These are phyloP conservation scores for Zygoascus meyerae DNA, from an alignment of 1,139 yeast genomes.

Conservation along the genomic window DNA sequence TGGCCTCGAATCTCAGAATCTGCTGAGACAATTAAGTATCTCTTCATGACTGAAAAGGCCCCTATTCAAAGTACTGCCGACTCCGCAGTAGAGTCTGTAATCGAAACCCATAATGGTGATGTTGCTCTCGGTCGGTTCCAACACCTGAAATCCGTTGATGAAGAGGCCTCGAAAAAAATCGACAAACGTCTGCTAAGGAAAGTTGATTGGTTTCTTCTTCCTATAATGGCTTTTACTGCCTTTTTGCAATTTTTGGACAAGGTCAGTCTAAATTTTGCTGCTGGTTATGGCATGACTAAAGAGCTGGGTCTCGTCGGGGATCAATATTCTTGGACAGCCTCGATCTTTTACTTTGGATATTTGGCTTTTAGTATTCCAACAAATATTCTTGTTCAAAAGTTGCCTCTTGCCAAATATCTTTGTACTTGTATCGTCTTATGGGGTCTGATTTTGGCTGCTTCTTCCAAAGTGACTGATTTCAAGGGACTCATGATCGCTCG, in stretches of 20 bases:
- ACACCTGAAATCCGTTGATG: too few species aligned
- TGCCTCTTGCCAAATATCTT: conserved; percentile 49
- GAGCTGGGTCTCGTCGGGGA: conserved; percentile 34
- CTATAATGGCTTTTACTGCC: conserved; percentile 36
- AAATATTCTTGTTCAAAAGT: conserved; percentile 45
- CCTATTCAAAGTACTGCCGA: too few species aligned
- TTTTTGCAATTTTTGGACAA: conserved; percentile 54
- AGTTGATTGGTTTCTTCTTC: conserved; percentile 50
- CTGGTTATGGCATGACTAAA: conserved; percentile 40
- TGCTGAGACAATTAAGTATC: too few species aligned
- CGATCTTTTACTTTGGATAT: conserved; percentile 50
- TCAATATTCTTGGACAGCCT: conserved; percentile 19
- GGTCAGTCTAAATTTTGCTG: conserved; percentile 41
- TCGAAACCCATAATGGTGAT: too few species aligned
- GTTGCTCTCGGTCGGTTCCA: too few species aligned
- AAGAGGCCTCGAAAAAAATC: too few species aligned
- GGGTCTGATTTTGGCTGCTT: conserved; percentile 46
- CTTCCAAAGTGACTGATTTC: conserved; percentile 43
- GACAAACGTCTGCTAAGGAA: conserved; percentile 31
- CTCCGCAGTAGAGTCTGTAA: too few species aligned
- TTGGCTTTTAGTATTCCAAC: conserved; percentile 41
- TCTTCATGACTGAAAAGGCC: too few species aligned
- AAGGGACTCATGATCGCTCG: conserved; percentile 40
- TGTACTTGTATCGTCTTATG: conserved; percentile 44
- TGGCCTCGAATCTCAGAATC: too few species aligned